Evolutionary conservation across 2,329 filamentous ascomycete species (phyloP), one percentile per base, ranked within the genome.

Genomic region (Boeremia exigua): DNA sequence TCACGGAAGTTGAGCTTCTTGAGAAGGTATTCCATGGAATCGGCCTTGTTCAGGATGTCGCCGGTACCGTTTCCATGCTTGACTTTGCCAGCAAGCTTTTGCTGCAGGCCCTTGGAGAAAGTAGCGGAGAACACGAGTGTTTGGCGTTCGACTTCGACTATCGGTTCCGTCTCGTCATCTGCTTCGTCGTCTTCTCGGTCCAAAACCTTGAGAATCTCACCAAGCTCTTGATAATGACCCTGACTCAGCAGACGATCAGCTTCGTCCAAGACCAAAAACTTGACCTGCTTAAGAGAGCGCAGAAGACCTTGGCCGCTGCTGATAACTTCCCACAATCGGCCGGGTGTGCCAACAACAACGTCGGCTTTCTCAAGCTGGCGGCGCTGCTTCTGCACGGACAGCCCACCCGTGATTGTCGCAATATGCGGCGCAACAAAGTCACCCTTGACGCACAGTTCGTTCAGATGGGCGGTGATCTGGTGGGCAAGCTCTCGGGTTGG

Each of bases 121-220:
- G 95, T 99, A 0, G 95, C 95, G 0, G 95, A 98, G 75, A 99
- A 99, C 17, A 99, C 92, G 0, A 99, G 84, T 0, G 93, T 98
- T 72, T 99, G 95, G 36, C 94, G 81, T 14, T 84, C 70, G 37
- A 80, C 71, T 10, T 75, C 56, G 6, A 54, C 54, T 4, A 40
- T 29, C n/a, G 48, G 48, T 8, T 53, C 54, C 4, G 56, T 42
- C 9, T 43, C 43, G 12, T 36, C 33, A 3, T 54, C 51, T 2
- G 53, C 42, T 6, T 81, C 40, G 7, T 81, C 80, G 19, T 83
- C 81, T 34, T 83, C 79, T 27, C 87, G 83, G 68, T 97, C 92
- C 9, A 99, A 78, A 0, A 91, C 86, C 53, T 87, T 87, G 14
- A 99, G 77, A 19, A 99, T 96, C 53, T 96, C 89, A 63, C 93